Evolutionary conservation across 257 asterid species (phyloP).

Genomic region (Haberlea rhodopensis): DNA sequence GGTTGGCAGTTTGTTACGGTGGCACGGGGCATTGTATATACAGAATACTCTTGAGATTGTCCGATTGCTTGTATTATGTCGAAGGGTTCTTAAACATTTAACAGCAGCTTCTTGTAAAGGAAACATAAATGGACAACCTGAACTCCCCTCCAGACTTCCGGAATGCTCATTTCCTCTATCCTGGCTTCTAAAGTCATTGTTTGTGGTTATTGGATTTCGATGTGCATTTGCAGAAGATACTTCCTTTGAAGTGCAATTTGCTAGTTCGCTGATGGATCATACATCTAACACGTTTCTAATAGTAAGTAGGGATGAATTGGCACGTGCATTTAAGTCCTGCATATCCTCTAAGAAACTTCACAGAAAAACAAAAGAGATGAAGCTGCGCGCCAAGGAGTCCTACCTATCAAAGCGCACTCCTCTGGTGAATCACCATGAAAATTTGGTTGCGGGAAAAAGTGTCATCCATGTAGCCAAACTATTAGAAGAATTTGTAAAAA

Average conservation of each 20-base stretch:
- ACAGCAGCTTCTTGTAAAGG: constrained; percentile 50
- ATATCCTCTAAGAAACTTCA: constrained; percentile 33
- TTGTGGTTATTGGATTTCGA: constrained; percentile 46
- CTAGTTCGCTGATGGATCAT: constrained; percentile 57
- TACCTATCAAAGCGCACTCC: constrained; percentile 30
- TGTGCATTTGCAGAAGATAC: constrained; percentile 43
- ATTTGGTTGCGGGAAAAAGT: constrained; percentile 39
- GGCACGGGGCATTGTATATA: constrained; percentile 25
- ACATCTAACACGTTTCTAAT: constrained; percentile 55
- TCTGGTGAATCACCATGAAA: constrained; percentile 27
- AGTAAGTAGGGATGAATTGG: constrained; percentile 47
- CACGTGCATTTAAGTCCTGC: constrained; percentile 34
- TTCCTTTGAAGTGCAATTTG: constrained; percentile 41
- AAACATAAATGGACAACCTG: constrained; percentile 36
- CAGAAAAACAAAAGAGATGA: constrained; percentile 33
- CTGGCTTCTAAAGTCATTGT: constrained; percentile 78
- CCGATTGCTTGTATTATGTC: constrained; percentile 70
- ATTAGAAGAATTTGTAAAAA: constrained; percentile 45
- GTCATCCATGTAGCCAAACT: constrained; percentile 47
- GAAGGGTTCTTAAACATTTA: constrained; percentile 61
- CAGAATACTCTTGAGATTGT: constrained; percentile 44
- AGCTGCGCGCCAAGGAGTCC: constrained; percentile 28
- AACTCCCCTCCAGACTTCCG: constrained; percentile 28
- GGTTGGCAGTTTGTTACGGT: constrained; percentile 57
- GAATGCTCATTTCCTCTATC: constrained; percentile 48